These are phyloP conservation scores for Pyrenula massariospora DNA, from an alignment of 495 filamentous ascomycete species.

Conservation along the genomic window DNA sequence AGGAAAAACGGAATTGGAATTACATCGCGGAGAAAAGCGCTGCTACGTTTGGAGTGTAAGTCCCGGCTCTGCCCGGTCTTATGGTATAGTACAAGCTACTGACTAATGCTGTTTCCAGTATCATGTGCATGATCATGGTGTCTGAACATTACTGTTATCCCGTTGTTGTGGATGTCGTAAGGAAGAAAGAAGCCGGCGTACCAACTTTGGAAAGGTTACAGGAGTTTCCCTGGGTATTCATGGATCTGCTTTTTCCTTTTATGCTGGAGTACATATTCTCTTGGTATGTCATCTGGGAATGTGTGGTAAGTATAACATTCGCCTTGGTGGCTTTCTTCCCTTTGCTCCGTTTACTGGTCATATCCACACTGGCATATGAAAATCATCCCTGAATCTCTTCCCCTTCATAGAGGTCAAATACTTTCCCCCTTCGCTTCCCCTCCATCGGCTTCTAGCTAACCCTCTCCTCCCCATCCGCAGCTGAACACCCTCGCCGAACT, in stretches of 20 bases:
- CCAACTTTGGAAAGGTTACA: slow-evolving; percentile 44
- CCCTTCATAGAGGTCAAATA: neutral
- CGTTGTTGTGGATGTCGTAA: slow-evolving; percentile 50
- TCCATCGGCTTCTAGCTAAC: neutral
- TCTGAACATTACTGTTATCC: slow-evolving; percentile 47
- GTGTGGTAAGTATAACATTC: slow-evolving; percentile 36
- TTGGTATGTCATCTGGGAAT: slow-evolving; percentile 68
- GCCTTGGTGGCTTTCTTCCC: no score
- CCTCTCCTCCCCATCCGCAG: slow-evolving; percentile 8
- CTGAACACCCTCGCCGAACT: slow-evolving; percentile 66
- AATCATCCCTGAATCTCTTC: no score
- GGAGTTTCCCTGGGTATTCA: slow-evolving; percentile 58
- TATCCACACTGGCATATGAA: no score
- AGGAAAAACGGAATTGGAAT: slow-evolving; percentile 53
- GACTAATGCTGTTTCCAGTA: neutral
- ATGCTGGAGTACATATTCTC: slow-evolving; percentile 59
- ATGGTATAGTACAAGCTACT: no score
- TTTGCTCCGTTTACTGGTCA: neutral
- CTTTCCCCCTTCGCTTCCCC: neutral
- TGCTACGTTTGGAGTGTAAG: slow-evolving; percentile 50
- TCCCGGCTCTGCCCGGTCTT: slow-evolving; percentile 45
- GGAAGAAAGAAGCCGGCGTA: slow-evolving; percentile 51
- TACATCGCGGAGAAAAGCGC: slow-evolving; percentile 59
- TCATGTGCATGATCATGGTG: slow-evolving; percentile 31
- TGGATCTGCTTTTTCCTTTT: slow-evolving; percentile 61